Evolutionary conservation across 176 grass and related monocot species (phyloP).

Genomic region (Urochloa ruziziensis): DNA sequence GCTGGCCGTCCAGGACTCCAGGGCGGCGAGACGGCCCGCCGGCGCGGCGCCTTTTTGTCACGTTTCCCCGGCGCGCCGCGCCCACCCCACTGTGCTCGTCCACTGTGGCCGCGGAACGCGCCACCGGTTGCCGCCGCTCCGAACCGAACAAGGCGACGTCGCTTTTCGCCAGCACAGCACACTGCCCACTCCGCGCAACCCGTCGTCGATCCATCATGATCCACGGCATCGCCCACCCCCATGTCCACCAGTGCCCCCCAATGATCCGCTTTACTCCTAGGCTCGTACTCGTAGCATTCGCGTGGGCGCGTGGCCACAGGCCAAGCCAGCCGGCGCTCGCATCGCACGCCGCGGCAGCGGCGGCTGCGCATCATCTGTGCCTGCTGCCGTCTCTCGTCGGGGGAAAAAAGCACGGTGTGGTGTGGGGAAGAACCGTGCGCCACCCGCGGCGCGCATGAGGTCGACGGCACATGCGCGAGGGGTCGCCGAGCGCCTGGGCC

Average conservation of each 20-base stretch:
- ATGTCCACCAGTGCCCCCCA: not conserved
- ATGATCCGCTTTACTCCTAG: no score
- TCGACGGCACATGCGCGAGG: conserved; percentile 25
- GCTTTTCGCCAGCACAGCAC: not conserved
- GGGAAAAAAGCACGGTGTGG: not conserved
- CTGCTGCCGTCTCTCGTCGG: not conserved
- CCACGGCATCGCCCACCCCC: not conserved
- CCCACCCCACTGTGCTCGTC: not conserved
- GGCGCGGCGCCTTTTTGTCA: not conserved
- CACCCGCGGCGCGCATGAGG: not conserved
- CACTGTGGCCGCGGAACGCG: not conserved
- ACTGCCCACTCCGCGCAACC: no score
- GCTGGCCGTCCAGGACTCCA: not conserved
- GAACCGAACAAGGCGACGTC: not conserved
- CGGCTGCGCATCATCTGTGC: not conserved
- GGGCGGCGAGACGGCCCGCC: not conserved
- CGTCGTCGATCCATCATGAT: not conserved
- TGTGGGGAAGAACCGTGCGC: not conserved
- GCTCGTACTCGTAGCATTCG: not conserved
- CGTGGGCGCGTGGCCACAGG: not conserved
- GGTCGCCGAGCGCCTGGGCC: not conserved
- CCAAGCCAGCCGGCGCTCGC: not conserved
- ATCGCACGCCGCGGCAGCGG: not conserved
- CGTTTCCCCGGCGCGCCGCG: not conserved
- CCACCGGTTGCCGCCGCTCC: not conserved